phyloP scores from a whole-genome alignment of 164 flowering plant species.

The Nelumbo lutea region DNA sequence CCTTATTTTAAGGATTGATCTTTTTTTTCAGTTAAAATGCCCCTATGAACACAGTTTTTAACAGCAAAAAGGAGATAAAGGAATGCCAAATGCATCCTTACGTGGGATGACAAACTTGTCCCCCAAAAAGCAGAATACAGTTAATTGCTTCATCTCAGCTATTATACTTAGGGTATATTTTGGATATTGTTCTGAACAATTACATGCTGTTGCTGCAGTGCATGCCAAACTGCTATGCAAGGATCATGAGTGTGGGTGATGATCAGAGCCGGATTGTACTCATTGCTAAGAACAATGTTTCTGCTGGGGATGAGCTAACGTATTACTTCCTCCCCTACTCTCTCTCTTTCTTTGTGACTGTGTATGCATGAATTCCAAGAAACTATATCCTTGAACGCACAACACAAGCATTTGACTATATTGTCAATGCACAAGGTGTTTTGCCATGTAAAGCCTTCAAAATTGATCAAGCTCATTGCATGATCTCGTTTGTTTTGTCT shows the following conservation, averaged over 20 bases:
- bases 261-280: conserved; percentile 83
- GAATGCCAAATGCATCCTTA: too few relatives aligned
- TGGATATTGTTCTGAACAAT: conserved; percentile 8
- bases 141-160: too few relatives aligned
- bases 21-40: neutral
- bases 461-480: neutral
- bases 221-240: conserved; percentile 93
- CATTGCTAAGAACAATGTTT: conserved; percentile 76
- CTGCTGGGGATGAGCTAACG: conserved; percentile 94
- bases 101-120: too few relatives aligned
- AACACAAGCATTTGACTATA: neutral
- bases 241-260: conserved; percentile 82
- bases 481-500: neutral
- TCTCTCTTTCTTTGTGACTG: conserved; percentile 2
- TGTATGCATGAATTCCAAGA: neutral
- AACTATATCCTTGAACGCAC: neutral
- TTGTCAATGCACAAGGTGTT: neutral
- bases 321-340: conserved; percentile 21
- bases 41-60: neutral
- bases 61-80: too few relatives aligned
- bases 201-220: conserved; percentile 46
- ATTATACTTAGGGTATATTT: too few relatives aligned
- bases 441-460: neutral
- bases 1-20: too few relatives aligned
- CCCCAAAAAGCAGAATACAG: too few relatives aligned